These are phyloP conservation scores for Blepharisma undulans DNA, from an alignment of 169 alveolate species.

Conservation along the genomic window DNA sequence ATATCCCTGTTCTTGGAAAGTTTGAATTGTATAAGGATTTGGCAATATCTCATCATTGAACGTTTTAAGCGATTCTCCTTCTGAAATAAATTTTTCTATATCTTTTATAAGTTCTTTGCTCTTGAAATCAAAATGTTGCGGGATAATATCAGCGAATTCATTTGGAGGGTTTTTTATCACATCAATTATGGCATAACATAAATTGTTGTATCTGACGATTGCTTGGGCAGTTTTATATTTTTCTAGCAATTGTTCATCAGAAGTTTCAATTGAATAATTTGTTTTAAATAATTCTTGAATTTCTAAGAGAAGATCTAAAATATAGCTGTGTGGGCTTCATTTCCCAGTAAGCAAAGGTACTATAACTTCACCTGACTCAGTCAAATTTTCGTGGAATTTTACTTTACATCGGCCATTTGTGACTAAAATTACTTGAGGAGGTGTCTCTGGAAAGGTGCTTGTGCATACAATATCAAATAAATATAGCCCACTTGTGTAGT, in stretches of 20 bases:
- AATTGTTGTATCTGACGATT: conserved; percentile 83
- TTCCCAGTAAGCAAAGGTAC: conserved; percentile 79
- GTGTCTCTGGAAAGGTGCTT: conserved; percentile 81
- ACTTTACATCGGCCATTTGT: conserved; percentile 89
- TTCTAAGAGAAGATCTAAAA: conserved; percentile 67
- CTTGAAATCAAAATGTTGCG: conserved; percentile 82
- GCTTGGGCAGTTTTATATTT: conserved; percentile 78
- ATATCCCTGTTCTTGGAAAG: no score
- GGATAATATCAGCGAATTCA: conserved; percentile 82
- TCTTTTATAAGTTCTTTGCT: conserved; percentile 79
- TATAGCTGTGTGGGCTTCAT: conserved; percentile 67
- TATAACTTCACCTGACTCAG: conserved; percentile 87
- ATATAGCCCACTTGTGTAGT: conserved; percentile 90
- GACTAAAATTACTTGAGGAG: conserved; percentile 84
- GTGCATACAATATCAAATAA: conserved; percentile 83
- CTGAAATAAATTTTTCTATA: conserved; percentile 76
- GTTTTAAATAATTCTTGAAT: conserved; percentile 70
- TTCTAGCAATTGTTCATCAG: conserved; percentile 65
- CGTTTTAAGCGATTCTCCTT: conserved; percentile 36
- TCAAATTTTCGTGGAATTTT: conserved; percentile 88
- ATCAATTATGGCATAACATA: conserved; percentile 87
- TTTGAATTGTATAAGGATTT: no score
- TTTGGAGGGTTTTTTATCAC: conserved; percentile 80
- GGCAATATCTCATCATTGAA: no score
- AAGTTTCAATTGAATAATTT: conserved; percentile 65